Base-by-base conservation (phyloP, 1,284 basidiomycete species). In the Tilletia walkeri region DNA sequence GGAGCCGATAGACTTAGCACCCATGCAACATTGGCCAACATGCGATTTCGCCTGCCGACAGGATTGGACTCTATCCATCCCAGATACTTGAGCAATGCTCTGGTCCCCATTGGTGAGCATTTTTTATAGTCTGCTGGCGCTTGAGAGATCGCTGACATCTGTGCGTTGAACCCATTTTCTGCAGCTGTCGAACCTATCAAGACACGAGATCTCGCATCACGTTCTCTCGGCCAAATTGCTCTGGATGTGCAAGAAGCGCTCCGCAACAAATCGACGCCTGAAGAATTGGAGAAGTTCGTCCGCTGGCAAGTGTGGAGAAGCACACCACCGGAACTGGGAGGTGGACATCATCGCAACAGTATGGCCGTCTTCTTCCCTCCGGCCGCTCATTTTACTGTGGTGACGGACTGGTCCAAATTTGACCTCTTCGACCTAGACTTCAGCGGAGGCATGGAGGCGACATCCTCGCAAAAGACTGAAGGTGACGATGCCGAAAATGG, bases 361-460 rank as follows among this genome's bases (percentile, higher is more conserved):
- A 63, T 63, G 59, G 59, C 59, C 59, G 30, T 63, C 59, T 63
- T 63, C 59, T 63, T 63, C 59, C 59, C 59, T 10, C 34, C 59
- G 30, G 18, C 34, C 6, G 59, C 59, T 12, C 36, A 63, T 3
- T 63, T 63, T 36, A 63, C 59, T 9, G 20, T 63, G 10, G 59
- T 63, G 16, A 63, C 59, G 36, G 59, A 63, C n/a, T 63, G 59
- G 59, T 38, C 34, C 59, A 38, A 34, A 20, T 38, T 63, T 34
- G 36, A 63, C 14, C 59, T 63, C 16, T 63, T 38, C 59, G 59
- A 63, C 36, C 18, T 63, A 14, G 59, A 63, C 36, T 63, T 63
- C 38, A 41, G 38, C 36, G 34, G 34, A 6, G 59, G 30, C 34
- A n/a, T 63, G 16, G 59, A 41, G n/a, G 6, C 30, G 30, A 9